Base-by-base conservation (phyloP, 179 eudicot genomes). In the Corrigiola litoralis region DNA sequence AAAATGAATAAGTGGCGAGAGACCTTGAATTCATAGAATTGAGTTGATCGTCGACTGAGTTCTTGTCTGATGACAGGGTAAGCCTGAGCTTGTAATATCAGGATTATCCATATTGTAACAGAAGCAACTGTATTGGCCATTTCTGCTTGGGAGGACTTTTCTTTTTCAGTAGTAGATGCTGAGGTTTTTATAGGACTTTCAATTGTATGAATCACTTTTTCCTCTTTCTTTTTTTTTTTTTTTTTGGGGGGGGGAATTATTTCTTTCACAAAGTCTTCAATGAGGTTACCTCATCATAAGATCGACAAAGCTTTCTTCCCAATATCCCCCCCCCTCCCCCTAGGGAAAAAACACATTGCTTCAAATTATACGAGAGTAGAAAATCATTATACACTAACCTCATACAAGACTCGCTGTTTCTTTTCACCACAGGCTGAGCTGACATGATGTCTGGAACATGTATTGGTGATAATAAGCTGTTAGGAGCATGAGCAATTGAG, bases 1-100 rank as follows among this genome's bases (percentile, higher is more conserved):
- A 17, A n/a, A 23, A 10, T 48, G 3, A 6, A 28, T 8, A 16
- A 6, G 32, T 5, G 10, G 2, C 5, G 36, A 71, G 67, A 52
- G 28, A 85, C 89, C 87, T 80, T 85, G 71, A 85, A 85, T 58
- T 85, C 79, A 23, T 76, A 85, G 81, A 77, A 82, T 48, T 80
- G 76, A 16, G 85, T 85, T 69, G 87, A 72, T 38, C 74, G 58
- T 61, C 62, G 52, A 59, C 33, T 53, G 9, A 40, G 29, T 28
- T 56, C 48, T 20, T 34, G 53, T 56, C 65, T 42, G 51, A 59
- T 42, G 33, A 42, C 32, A 24, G 57, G 69, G 32, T 37, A 66
- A 68, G 55, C 17, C 16, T 41, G 73, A 63, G 60, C 65, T 68
- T 63, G 40, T 25, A 68, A 6, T 48, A 63, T 41, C 49, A 74